These are phyloP conservation scores for Solanum ossicruentum DNA, from an alignment of 257 asterid genomes.

Conservation along the genomic window DNA sequence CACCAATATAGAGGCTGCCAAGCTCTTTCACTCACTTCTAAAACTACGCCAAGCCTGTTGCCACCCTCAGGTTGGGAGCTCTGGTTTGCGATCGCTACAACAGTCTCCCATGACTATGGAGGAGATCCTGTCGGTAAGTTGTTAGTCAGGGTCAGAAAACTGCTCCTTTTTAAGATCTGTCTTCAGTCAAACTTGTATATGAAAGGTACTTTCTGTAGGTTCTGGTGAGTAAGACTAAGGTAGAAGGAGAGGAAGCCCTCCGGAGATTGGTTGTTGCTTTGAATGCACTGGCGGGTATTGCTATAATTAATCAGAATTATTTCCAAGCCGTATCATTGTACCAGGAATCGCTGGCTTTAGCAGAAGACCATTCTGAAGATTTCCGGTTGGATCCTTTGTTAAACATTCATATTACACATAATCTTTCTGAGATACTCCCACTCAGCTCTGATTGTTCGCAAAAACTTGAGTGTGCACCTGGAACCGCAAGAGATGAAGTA, in stretches of 20 bases:
- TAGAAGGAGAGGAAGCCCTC: constrained; percentile 96
- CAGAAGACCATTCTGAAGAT: constrained; percentile 64
- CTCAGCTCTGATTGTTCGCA: constrained; percentile 17
- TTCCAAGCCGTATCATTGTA: constrained; percentile 61
- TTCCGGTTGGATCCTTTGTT: constrained; percentile 91
- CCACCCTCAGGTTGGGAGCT: constrained; percentile 99
- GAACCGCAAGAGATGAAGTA: constrained; percentile 14
- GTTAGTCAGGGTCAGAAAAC: constrained; percentile 1
- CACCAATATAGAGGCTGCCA: constrained; percentile 73
- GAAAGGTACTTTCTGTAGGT: constrained; percentile 38
- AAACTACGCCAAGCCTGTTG: constrained; percentile 99
- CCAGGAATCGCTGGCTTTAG: constrained; percentile 68
- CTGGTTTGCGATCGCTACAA: constrained; percentile 86
- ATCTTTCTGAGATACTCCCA: constrained; percentile 65
- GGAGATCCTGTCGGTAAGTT: constrained; percentile 78
- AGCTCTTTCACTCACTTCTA: constrained; percentile 86
- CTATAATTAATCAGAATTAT: constrained; percentile 69
- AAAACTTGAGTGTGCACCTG: constrained; percentile 13
- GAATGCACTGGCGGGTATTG: constrained; percentile 95
- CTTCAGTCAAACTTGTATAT: not conserved
- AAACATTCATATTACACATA: constrained; percentile 81
- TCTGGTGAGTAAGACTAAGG: constrained; percentile 79
- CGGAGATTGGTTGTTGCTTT: constrained; percentile 76
- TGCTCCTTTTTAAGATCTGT: constrained; percentile 1
- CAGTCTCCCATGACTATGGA: constrained; percentile 99